Conservation (phyloP, 2,329 filamentous ascomycete genomes). For the Epichloe scottii region DNA sequence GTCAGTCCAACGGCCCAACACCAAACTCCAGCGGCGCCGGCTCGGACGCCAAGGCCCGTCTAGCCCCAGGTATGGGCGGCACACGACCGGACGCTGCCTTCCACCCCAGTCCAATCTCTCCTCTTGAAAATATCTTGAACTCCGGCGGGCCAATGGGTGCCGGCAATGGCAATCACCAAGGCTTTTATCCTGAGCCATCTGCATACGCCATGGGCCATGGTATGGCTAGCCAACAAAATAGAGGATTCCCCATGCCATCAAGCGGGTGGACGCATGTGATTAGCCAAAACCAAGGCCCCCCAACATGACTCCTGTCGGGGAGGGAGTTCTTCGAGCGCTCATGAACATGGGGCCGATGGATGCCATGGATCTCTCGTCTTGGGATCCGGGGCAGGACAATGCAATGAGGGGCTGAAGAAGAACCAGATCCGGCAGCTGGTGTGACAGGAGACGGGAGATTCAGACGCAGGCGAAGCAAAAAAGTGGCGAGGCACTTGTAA, state of each 20-base stretch:
- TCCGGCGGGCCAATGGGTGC: constrained; percentile 24
- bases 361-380: constrained; percentile 41
- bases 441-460: background rate
- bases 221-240: constrained; percentile 13
- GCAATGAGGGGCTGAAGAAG: constrained; percentile 6
- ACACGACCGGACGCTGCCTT: constrained; percentile 34
- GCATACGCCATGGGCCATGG: constrained; percentile 22
- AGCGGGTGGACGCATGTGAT: constrained; percentile 31
- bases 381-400: constrained; percentile 27
- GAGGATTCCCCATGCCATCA: constrained; percentile 29
- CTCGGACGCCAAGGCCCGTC: constrained; percentile 18
- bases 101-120: constrained; percentile 36
- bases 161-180: constrained; percentile 18
- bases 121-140: constrained; percentile 28
- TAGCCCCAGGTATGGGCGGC: constrained; percentile 19
- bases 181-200: constrained; percentile 27
- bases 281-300: constrained; percentile 19
- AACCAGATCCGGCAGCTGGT: background rate
- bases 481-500: background rate
- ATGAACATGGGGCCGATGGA: constrained; percentile 50
- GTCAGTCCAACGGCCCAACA: constrained; percentile 41
- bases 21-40: constrained; percentile 39
- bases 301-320: constrained; percentile 42
- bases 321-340: constrained; percentile 43
- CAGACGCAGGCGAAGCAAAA: background rate